These are phyloP conservation scores for Penicillium simplicissimum DNA, from an alignment of 495 filamentous ascomycete species.

Conservation along the genomic window DNA sequence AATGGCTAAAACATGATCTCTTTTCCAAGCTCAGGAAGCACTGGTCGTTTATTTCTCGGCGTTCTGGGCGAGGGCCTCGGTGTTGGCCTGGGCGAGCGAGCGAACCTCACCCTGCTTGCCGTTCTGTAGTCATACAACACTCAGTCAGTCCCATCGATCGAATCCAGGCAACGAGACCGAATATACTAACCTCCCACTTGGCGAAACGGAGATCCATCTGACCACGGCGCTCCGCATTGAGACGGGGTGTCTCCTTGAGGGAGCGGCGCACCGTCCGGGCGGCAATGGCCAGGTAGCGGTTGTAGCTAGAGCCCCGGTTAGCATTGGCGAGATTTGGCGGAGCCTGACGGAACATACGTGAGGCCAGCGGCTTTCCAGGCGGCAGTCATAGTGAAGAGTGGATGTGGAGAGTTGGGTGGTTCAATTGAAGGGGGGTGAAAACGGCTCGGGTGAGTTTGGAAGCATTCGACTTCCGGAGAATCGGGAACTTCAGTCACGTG, in stretches of 20 bases:
- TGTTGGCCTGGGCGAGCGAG: conserved; percentile 72
- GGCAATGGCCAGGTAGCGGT: conserved; percentile 58
- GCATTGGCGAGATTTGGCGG: conserved; percentile 20
- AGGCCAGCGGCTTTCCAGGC: conserved; percentile 98
- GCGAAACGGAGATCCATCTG: conserved; percentile 88
- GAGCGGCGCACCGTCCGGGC: conserved; percentile 69
- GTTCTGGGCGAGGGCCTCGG: conserved; percentile 51
- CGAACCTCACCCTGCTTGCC: conserved; percentile 93
- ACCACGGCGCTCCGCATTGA: conserved; percentile 85
- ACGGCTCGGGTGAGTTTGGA: conserved; percentile 38
- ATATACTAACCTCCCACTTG: conserved; percentile 81
- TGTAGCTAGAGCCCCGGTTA: conserved; percentile 46
- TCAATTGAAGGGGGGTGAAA: conserved; percentile 36
- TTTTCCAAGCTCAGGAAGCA: conserved; percentile 10
- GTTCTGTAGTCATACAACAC: conserved; percentile 57
- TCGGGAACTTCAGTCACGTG: conserved; percentile 45
- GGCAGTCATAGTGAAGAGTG: conserved; percentile 82
- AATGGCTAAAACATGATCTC: conserved; percentile 20
- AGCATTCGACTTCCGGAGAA: conserved; percentile 42
- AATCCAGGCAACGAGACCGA: conserved; percentile 1
- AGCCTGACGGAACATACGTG: conserved; percentile 61
- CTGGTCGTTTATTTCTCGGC: conserved; percentile 44
- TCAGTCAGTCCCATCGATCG: conserved; percentile 22
- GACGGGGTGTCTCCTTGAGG: conserved; percentile 88
- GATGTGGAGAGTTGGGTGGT: conserved; percentile 25